A percentile compares a stretch with the other conserved stretches of the same genome.
phyloP scores from a whole-genome alignment of 1,284 basidiomycete genomes.

The Dichomitus squalens region DNA sequence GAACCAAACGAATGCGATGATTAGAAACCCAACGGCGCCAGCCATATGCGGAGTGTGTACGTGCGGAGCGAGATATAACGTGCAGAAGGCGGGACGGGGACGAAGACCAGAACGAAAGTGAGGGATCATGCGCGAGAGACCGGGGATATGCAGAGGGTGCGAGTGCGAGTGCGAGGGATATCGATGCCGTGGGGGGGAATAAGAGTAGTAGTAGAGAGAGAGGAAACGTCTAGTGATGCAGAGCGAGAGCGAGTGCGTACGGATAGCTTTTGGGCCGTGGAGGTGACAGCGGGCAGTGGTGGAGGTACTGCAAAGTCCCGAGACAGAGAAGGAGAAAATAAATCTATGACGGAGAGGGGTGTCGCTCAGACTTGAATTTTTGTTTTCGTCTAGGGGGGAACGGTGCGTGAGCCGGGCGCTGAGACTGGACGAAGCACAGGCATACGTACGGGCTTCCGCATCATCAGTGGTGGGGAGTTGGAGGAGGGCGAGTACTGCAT shows the following conservation, averaged over 20 bases:
- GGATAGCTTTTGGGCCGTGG: constrained; percentile 27
- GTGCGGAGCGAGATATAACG: neutral
- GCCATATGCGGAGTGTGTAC: constrained; percentile 24
- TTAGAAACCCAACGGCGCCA: constrained; percentile 28
- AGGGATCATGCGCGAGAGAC: neutral
- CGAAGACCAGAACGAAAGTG: neutral
- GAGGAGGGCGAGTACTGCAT: constrained; percentile 28
- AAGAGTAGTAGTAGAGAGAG: constrained; percentile 20
- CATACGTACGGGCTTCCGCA: constrained; percentile 38
- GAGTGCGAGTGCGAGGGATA: constrained; percentile 26
- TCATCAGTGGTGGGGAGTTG: constrained; percentile 36
- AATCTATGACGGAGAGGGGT: constrained; percentile 18
- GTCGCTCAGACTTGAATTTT: constrained; percentile 29
- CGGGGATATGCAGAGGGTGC: constrained; percentile 1
- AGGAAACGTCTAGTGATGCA: constrained; percentile 31
- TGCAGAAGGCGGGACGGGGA: neutral
- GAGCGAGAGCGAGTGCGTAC: constrained; percentile 28
- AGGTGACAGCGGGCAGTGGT: constrained; percentile 20
- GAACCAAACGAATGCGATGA: constrained; percentile 24
- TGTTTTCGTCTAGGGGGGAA: constrained; percentile 28
- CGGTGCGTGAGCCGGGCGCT: constrained; percentile 3
- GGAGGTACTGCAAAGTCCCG: constrained; percentile 35
- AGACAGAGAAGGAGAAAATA: constrained; percentile 11
- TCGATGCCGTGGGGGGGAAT: constrained; percentile 31
- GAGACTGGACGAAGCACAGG: neutral